phyloP scores from a whole-genome alignment of 495 filamentous ascomycete genomes.

The Geoglossum glabrum region DNA sequence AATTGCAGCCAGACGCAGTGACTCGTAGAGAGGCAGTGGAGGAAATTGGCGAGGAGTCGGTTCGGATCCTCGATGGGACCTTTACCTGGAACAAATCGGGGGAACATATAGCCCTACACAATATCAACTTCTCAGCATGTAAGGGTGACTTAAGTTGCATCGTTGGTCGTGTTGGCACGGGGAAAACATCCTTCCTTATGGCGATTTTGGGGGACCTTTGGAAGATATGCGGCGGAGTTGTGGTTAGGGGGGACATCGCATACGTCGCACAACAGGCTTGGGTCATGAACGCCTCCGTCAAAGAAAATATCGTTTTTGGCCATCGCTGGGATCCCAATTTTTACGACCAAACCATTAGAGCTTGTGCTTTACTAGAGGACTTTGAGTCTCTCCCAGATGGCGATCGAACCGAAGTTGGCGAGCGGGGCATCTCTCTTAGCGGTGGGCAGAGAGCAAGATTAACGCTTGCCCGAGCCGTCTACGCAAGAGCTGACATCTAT shows the following conservation, averaged over 20 bases:
- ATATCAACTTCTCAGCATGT: slow-evolving; percentile 68
- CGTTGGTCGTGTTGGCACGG: slow-evolving; percentile 83
- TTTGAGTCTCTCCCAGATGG: slow-evolving; percentile 87
- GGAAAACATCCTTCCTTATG: slow-evolving; percentile 84
- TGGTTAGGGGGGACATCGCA: slow-evolving; percentile 59
- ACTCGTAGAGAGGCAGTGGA: slow-evolving; percentile 40
- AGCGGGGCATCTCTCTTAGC: slow-evolving; percentile 90
- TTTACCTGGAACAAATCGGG: slow-evolving; percentile 89
- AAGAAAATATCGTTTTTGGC: slow-evolving; percentile 94
- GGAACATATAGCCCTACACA: slow-evolving; percentile 35
- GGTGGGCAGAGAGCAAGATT: slow-evolving; percentile 93
- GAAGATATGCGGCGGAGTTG: slow-evolving; percentile 72
- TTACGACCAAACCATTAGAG: slow-evolving; percentile 84
- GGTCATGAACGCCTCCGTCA: slow-evolving; percentile 96
- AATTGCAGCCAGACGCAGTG: slow-evolving; percentile 75
- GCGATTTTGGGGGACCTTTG: slow-evolving; percentile 75
- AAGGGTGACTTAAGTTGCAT: slow-evolving; percentile 88
- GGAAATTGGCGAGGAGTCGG: slow-evolving; percentile 62
- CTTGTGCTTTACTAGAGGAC: slow-evolving; percentile 81
- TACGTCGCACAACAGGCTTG: slow-evolving; percentile 86
- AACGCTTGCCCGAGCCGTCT: slow-evolving; percentile 89
- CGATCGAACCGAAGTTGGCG: slow-evolving; percentile 89
- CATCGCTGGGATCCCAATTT: slow-evolving; percentile 88
- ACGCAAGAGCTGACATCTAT: slow-evolving; percentile 93
- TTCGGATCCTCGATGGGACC: slow-evolving; percentile 61